A percentile compares a stretch with the other conserved stretches of the same genome.
Conservation (phyloP, 768 basidiomycete genomes). For the Naganishia vaughanmartiniae region DNA sequence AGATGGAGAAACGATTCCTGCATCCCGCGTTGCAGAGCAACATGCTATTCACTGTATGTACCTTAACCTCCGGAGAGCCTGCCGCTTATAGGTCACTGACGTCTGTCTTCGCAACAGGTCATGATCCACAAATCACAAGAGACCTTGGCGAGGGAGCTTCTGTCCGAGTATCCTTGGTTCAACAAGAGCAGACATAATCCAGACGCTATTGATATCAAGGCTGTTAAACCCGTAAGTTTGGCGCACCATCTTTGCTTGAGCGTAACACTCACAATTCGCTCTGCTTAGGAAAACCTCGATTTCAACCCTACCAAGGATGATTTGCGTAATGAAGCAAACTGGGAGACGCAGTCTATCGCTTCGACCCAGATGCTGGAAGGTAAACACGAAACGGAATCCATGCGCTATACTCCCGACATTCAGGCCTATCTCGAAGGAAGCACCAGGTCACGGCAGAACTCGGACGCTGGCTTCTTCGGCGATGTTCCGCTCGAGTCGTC, state of each 20-base stretch:
- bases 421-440: conserved; percentile 26
- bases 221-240: conserved; percentile 45
- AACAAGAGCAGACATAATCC: conserved; percentile 37
- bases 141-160: conserved; percentile 48
- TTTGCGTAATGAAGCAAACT: conserved; percentile 63
- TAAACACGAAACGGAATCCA: conserved; percentile 10
- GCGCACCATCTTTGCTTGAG: conserved; percentile 15
- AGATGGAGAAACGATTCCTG: conserved; percentile 88
- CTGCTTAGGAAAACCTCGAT: conserved; percentile 50
- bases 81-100: neutral
- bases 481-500: conserved; percentile 25
- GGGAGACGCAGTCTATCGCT: conserved; percentile 74
- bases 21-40: conserved; percentile 87
- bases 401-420: conserved; percentile 4
- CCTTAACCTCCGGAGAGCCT: neutral
- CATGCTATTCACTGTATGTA: conserved; percentile 58
- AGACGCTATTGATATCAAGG: conserved; percentile 46
- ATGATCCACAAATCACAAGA: conserved; percentile 55
- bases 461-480: conserved; percentile 23
- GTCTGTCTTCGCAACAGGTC: conserved; percentile 34
- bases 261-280: conserved; percentile 28
- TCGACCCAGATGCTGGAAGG: conserved; percentile 48
- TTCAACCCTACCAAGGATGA: conserved; percentile 50
- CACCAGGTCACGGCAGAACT: conserved; percentile 8
- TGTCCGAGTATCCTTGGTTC: conserved; percentile 51